These are phyloP conservation scores for Phellopilus nigrolimitatus DNA, from an alignment of 1,284 basidiomycete genomes.

Conservation along the genomic window DNA sequence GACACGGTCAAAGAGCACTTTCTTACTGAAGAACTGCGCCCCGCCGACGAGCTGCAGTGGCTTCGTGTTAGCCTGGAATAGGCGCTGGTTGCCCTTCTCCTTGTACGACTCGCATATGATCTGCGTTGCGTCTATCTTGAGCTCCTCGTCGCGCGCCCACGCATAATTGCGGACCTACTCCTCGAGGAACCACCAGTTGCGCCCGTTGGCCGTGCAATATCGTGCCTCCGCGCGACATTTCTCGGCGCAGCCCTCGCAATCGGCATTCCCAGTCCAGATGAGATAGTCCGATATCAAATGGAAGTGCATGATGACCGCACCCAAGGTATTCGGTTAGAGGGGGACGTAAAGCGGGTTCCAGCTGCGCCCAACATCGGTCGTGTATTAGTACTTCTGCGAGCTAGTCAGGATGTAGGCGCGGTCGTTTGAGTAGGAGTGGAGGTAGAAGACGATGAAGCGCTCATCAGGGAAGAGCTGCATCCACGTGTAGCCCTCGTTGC, in stretches of 20 bases:
- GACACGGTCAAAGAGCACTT: constrained; percentile 78
- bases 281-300: constrained; percentile 84
- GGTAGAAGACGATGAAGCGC: constrained; percentile 78
- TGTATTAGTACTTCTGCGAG: constrained; percentile 65
- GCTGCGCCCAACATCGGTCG: constrained; percentile 72
- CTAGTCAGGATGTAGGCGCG: constrained; percentile 89
- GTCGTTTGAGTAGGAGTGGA: constrained; percentile 75
- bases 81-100: constrained; percentile 69
- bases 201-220: constrained; percentile 76
- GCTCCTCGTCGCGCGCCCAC: constrained; percentile 81
- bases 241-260: constrained; percentile 45
- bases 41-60: constrained; percentile 81
- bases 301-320: constrained; percentile 80
- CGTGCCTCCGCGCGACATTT: constrained; percentile 71
- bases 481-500: constrained; percentile 95
- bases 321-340: constrained; percentile 74
- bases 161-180: constrained; percentile 87
- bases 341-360: constrained; percentile 70
- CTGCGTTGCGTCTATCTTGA: constrained; percentile 78
- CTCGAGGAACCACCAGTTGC: constrained; percentile 75
- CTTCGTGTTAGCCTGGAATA: constrained; percentile 51
- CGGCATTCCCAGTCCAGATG: constrained; percentile 82
- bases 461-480: constrained; percentile 55
- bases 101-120: constrained; percentile 91
- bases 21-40: constrained; percentile 64